Evolutionary conservation across 2,329 filamentous ascomycete species (phyloP).

Genomic region (Fusarium sp.): DNA sequence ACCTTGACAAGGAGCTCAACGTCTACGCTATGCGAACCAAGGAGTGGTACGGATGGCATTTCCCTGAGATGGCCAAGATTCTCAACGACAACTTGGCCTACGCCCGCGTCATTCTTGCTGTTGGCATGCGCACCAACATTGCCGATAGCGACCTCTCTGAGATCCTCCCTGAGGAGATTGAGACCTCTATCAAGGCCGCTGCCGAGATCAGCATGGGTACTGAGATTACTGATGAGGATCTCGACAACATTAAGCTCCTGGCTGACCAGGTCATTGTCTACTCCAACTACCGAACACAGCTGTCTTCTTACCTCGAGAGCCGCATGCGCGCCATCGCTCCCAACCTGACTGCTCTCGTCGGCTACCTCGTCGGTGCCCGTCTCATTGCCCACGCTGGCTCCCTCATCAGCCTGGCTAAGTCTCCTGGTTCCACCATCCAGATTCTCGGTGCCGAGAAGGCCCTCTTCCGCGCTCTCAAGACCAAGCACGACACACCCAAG

Average conservation of each 20-base stretch:
- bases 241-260: slow-evolving; percentile 91
- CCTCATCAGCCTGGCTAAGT: slow-evolving; percentile 94
- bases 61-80: slow-evolving; percentile 97
- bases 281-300: slow-evolving; percentile 88
- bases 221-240: slow-evolving; percentile 91
- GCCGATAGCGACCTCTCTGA: slow-evolving; percentile 83
- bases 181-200: slow-evolving; percentile 89
- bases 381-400: slow-evolving; percentile 96
- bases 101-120: slow-evolving; percentile 85
- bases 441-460: slow-evolving; percentile 99
- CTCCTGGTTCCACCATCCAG: slow-evolving; percentile 94
- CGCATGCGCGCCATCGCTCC: slow-evolving; percentile 98
- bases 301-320: slow-evolving; percentile 88
- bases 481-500: slow-evolving; percentile 98
- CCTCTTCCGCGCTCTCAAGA: slow-evolving; percentile 97
- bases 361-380: slow-evolving; percentile 92
- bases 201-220: slow-evolving; percentile 99
- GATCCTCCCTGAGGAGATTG: slow-evolving; percentile 95
- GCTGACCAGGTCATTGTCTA: slow-evolving; percentile 95
- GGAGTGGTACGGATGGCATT: slow-evolving; percentile 99
- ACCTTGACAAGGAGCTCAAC: slow-evolving; percentile 98
- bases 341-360: slow-evolving; percentile 92
- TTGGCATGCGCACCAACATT: slow-evolving; percentile 89
- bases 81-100: slow-evolving; percentile 98
- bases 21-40: slow-evolving; percentile 99